Evolutionary conservation across 441 rosid species (phyloP).

Genomic region (Omphalea diandra): DNA sequence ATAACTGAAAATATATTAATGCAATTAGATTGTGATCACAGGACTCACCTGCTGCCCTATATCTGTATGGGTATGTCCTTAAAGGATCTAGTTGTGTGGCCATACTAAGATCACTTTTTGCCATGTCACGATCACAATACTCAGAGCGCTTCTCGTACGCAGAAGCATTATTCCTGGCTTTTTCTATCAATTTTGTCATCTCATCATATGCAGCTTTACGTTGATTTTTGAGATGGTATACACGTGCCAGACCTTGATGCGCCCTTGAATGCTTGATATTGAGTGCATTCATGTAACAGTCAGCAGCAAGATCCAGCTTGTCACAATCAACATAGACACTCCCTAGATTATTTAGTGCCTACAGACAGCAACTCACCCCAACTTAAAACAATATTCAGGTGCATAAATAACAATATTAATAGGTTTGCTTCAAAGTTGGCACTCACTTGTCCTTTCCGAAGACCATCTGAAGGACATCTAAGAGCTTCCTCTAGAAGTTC

Average conservation of each 20-base stretch:
- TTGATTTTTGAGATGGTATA: conserved; percentile 77
- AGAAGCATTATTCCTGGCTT: conserved; percentile 87
- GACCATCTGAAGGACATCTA: conserved; percentile 98
- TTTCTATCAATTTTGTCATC: conserved; percentile 93
- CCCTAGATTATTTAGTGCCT: conserved; percentile 95
- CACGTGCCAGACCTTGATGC: conserved; percentile 96
- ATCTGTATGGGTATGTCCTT: conserved; percentile 94
- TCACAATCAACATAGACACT: conserved; percentile 86
- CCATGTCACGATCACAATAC: conserved; percentile 94
- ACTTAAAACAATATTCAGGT: conserved; percentile 8
- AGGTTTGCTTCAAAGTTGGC: conserved; percentile 11
- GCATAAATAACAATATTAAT: not conserved
- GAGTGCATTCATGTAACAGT: conserved; percentile 86
- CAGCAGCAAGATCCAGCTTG: conserved; percentile 89
- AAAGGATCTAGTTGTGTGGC: conserved; percentile 88
- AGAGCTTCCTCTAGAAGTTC: conserved; percentile 93
- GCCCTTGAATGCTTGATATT: conserved; percentile 96
- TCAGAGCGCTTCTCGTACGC: conserved; percentile 97
- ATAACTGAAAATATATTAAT: not conserved
- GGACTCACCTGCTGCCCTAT: conserved; percentile 89
- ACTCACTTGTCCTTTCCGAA: conserved; percentile 95
- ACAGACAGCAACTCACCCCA: conserved; percentile 24
- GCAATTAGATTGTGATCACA: not conserved
- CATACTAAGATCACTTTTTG: conserved; percentile 79
- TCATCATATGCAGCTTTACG: conserved; percentile 88